Base-by-base conservation (phyloP, 352 stramenopile species). In the Sclerospora graminicola region DNA sequence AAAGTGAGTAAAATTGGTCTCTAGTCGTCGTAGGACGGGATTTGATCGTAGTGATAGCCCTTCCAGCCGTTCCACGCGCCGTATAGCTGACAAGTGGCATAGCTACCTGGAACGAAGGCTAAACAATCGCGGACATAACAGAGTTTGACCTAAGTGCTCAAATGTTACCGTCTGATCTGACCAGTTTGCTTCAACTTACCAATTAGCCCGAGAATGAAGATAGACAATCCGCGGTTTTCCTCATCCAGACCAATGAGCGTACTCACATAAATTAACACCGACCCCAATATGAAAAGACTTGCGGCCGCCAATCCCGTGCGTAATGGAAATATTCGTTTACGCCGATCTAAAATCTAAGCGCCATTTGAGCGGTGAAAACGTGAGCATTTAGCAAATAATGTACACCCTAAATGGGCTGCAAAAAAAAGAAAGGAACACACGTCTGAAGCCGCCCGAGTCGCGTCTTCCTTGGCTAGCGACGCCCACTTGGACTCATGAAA, bases 51-150 rank as follows among this genome's bases (percentile, higher is more conserved):
- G 52, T 83, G 46, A 61, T 88, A 91, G 43, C 80, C 80, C 43
- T 82, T 81, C 80, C 80, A 91, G 38, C 77, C 80, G 47, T 88
- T 84, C 63, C 63, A 91, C 20, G 66, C 73, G 1, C 80, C 80
- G 48, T 89, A 91, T 10, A 91, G 66, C 52, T 89, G 76, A 45
- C 66, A 69, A 9, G 60, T 76, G 37, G 80, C 80, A 47, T 91
- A 91, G 60, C 69, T 85, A 4, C 80, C 80, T 1, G 80, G 80
- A 18, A 91, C 84, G 48, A 91, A 91, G 7, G 80, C 80, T 91
- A 47, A 13, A 2, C 10, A 30, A 30, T 10, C n/a, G n/a, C n/a
- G n/a, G n/a, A 26, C 21, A 26, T n/a, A 14, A 15, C 20, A 41
- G 33, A 6, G 31, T 40, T 20, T 41, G 13, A 9, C 11, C 8